Base-by-base conservation (phyloP, 306 rosid genomes). In the Prunus salicina region DNA sequence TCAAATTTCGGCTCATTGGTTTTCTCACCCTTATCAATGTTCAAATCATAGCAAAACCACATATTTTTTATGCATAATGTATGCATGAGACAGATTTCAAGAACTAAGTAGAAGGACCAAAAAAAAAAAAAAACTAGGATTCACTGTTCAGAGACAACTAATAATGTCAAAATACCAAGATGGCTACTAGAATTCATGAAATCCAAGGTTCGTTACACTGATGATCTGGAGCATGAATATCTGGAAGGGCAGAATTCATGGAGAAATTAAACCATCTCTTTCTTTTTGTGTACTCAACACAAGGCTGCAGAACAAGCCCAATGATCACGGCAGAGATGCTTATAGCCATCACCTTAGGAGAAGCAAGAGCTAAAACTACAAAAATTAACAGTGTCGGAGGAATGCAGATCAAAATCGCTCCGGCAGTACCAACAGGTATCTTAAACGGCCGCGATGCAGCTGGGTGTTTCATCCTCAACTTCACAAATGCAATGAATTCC, bases 401-500 rank as follows among this genome's bases (percentile, higher is more conserved):
- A 60, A 82, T 20, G 76, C 95, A 88, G 79, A 89, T 61, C 85
- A 88, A 77, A 38, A 86, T 78, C 10, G 86, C 91, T 52, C 91
- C 93, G 4, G 6, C 51, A 58, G 64, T 84, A 22, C 93, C 93
- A 46, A 88, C 73, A 24, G 93, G 90, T 16, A 89, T 72, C 77
- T 80, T 86, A 51, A 78, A 87, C 76, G 93, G 93, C 78, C 92
- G 66, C 41, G 77, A 43, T 0, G 78, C 70, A 65, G 43, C 75
- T 8, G 92, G 94, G 13, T 75, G 69, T 65, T 83, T 79, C 43
- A 80, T 74, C 77, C 94, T 89, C 25, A 89, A 72, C 77, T 76
- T 87, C 72, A 88, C 81, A 79, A 89, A 91, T 20, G 97, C 90
- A 3, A 82, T 72, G 71, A 87, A 88, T 77, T 91, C 94, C 91